Evolutionary conservation across 352 stramenopile genomes (phyloP), one percentile per base, ranked within the genome.

Genomic region (Globisporangium cylindrosporum): DNA sequence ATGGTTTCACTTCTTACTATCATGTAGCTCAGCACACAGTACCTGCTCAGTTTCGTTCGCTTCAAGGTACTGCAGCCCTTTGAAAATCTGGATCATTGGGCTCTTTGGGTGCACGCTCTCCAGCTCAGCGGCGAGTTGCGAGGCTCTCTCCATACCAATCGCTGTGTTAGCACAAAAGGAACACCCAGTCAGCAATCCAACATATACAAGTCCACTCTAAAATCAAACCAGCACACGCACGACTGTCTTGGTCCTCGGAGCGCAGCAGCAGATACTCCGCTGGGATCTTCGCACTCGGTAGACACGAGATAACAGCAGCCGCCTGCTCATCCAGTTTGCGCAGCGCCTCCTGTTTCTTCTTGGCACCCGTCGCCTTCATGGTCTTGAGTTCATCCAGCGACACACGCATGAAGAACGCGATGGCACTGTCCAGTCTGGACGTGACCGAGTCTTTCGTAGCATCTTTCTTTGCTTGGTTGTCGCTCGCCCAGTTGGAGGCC

Each of bases 341-440:
- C 8, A 91, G 59, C 36, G 78, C 62, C 15, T 29, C 48, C 3
- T 72, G 7, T 38, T 93, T 82, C 27, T 82, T 77, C 63, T 87
- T 86, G 7, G 49, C 14, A 2, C 43, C 60, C 6, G 51, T 56
- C 4, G 56, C 18, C 29, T 74, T 76, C 1, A 73, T 61, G 9
- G 56, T 41, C 59, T 92, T 91, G 20, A 91, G 67, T 4, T 62
- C 67, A 58, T 93, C 77, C 15, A 92, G 59, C 25, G 92, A 81
- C n/a, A 79, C 68, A 43, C 83, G 81, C 73, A 93, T 76, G 63
- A 93, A 92, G 65, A 90, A 86, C 8, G 83, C 85, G 20, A 91
- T 78, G 1, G 77, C 72, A 6, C 71, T 57, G 43, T 94, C 82
- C 59, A 87, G 77, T 68, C 76, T 73, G 32, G 58, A 36, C 14